These are phyloP conservation scores for Tricholoma bakamatsutake DNA, from an alignment of 768 basidiomycete species.

Conservation along the genomic window DNA sequence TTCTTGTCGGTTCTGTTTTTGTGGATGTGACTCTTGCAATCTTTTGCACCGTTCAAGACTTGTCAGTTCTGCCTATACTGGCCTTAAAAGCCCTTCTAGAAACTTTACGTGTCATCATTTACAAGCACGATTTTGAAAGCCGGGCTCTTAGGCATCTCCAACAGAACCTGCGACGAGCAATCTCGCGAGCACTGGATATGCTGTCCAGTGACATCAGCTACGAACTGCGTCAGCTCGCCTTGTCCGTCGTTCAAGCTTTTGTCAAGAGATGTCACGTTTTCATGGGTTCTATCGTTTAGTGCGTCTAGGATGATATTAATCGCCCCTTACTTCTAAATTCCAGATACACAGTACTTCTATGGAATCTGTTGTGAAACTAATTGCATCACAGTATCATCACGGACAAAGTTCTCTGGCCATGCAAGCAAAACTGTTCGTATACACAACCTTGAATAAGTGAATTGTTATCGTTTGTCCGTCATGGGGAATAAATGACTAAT, in stretches of 20 bases:
- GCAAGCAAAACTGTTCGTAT: constrained; percentile 53
- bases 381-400: constrained; percentile 41
- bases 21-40: constrained; percentile 54
- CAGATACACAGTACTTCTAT: constrained; percentile 40
- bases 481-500: not conserved
- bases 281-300: constrained; percentile 51
- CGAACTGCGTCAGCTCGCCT: constrained; percentile 59
- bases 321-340: not conserved
- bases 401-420: constrained; percentile 52
- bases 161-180: constrained; percentile 43
- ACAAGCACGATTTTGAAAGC: constrained; percentile 70
- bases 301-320: constrained; percentile 14
- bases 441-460: constrained; percentile 43
- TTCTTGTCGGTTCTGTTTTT: constrained; percentile 58
- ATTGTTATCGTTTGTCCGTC: constrained; percentile 10
- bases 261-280: constrained; percentile 54
- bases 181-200: constrained; percentile 45
- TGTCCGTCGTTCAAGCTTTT: constrained; percentile 57
- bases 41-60: constrained; percentile 39
- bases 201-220: constrained; percentile 52
- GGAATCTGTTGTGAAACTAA: constrained; percentile 42
- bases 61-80: constrained; percentile 45
- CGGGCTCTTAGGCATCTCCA: constrained; percentile 49
- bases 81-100: constrained; percentile 60
- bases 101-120: constrained; percentile 55